phyloP scores from a whole-genome alignment of 2,329 filamentous ascomycete species.

The Elsinoe batatas region DNA sequence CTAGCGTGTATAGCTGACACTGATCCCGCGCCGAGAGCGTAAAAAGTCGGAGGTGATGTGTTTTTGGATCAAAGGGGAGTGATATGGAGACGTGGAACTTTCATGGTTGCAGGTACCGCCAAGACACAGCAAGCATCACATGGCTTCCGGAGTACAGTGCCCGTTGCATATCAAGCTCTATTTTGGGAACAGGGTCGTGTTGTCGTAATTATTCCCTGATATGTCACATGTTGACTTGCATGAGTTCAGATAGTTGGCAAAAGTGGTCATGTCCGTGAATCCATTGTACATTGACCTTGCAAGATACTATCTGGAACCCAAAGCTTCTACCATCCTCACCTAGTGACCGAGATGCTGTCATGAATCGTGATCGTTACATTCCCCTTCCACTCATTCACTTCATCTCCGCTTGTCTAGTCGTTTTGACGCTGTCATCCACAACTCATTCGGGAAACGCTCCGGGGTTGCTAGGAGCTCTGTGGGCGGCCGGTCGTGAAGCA shows the following conservation, averaged over 20 bases:
- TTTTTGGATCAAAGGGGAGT: neutral
- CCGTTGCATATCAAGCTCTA: neutral
- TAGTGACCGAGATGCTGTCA: no score
- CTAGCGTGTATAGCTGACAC: neutral
- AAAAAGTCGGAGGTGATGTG: neutral
- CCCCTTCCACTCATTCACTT: no score
- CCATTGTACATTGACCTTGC: no score
- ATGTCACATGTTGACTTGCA: no score
- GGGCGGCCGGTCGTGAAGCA: neutral
- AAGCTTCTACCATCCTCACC: no score
- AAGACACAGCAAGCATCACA: neutral
- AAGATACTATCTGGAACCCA: no score
- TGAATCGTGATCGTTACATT: no score
- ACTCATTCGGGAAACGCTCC: slow-evolving; percentile 9
- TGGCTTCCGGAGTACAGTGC: neutral
- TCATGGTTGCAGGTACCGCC: neutral
- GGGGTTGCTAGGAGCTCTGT: slow-evolving; percentile 6
- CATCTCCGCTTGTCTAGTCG: neutral
- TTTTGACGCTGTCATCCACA: neutral
- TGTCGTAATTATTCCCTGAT: neutral
- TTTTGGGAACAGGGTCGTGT: neutral
- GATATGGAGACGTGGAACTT: slow-evolving; percentile 12
- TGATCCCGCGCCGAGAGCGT: neutral
- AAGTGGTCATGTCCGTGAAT: no score
- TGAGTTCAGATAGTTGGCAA: no score